These are phyloP conservation scores for Teratosphaeria viscida DNA, from an alignment of 2,329 filamentous ascomycete genomes.

Conservation along the genomic window DNA sequence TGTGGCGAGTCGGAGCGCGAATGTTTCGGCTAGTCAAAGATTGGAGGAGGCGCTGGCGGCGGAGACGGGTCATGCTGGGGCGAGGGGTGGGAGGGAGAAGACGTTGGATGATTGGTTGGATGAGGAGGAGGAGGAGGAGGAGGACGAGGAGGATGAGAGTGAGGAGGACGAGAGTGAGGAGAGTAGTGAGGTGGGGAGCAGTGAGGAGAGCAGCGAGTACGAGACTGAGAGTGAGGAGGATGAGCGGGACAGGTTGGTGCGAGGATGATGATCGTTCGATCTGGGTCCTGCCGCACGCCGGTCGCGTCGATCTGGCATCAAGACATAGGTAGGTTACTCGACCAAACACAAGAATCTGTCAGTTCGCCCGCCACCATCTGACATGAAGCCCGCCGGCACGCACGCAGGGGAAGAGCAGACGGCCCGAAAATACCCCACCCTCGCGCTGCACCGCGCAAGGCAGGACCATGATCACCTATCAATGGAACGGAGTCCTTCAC, in stretches of 20 bases:
- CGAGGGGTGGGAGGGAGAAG: conserved; percentile 51
- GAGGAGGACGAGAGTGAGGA: conserved; percentile 36
- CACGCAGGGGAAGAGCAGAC: no score
- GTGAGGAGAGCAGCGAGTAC: conserved; percentile 41
- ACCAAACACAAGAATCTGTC: no score
- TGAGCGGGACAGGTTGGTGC: conserved; percentile 28
- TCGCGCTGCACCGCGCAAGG: no score
- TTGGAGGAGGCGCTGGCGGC: conserved; percentile 48
- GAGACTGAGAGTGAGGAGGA: conserved; percentile 29
- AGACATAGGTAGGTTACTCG: no score
- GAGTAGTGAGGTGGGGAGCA: conserved; percentile 37
- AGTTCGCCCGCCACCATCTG: no score
- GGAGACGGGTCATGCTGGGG: conserved; percentile 27
- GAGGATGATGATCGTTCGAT: not conserved
- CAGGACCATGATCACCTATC: no score
- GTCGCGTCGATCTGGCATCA: no score
- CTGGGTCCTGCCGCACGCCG: not conserved
- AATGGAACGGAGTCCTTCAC: no score
- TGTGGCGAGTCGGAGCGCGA: conserved; percentile 16
- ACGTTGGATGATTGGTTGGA: conserved; percentile 89
- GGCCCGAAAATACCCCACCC: no score
- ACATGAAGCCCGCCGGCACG: no score
- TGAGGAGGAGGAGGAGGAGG: conserved; percentile 38
- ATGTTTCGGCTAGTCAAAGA: conserved; percentile 50
- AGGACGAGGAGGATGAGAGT: conserved; percentile 44